Evolutionary conservation across 2,329 filamentous ascomycete genomes (phyloP).

Genomic region (Fusarium neocosmosporiellum): DNA sequence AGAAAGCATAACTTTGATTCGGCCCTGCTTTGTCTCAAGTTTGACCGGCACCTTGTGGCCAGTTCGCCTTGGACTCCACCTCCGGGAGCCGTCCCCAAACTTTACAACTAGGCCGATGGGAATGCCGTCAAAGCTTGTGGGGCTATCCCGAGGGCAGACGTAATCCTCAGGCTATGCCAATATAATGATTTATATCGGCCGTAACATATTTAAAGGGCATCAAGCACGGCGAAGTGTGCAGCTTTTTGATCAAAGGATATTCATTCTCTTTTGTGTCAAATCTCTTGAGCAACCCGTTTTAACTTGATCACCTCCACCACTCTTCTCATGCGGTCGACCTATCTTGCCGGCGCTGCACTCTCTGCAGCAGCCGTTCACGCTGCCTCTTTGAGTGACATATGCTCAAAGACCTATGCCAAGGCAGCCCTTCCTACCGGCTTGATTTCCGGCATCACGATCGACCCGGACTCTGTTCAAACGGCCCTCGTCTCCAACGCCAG

Average conservation of each 20-base stretch:
- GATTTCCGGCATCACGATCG: neutral
- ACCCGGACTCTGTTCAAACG: neutral
- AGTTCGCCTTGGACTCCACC: neutral
- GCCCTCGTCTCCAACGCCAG: neutral
- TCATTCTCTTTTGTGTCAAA: neutral
- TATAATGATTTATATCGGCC: neutral
- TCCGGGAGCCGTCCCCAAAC: neutral
- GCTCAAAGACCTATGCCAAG: neutral
- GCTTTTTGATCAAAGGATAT: neutral
- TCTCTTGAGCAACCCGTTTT: neutral
- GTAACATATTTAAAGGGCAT: neutral
- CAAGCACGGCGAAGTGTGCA: neutral
- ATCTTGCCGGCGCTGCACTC: neutral
- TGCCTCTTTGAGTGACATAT: constrained; percentile 1
- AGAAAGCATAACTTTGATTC: neutral
- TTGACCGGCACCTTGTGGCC: neutral
- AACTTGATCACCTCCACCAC: neutral
- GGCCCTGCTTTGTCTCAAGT: neutral
- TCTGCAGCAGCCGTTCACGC: neutral
- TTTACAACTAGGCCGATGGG: neutral
- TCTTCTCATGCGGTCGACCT: neutral
- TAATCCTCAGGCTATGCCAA: neutral
- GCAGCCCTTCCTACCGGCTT: neutral
- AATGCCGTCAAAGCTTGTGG: neutral
- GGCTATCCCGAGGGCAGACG: constrained; percentile 3